Percentiles rank a stretch among this genome's conserved stretches.
These are phyloP conservation scores for Phytophthora palmivora DNA, from an alignment of 352 stramenopile genomes.

Conservation along the genomic window DNA sequence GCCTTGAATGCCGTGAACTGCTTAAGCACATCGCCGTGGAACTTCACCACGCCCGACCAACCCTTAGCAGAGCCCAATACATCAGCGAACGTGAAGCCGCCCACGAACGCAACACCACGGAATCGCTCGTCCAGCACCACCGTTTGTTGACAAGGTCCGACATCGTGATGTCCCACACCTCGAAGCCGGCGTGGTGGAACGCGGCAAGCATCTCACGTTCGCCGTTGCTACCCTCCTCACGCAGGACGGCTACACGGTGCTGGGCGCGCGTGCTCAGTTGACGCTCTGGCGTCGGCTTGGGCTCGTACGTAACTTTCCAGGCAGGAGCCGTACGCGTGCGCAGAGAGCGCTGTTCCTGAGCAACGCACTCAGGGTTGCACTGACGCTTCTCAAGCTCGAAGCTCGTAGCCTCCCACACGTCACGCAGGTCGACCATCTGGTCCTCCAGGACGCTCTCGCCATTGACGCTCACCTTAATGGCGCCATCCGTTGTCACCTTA, in stretches of 20 bases:
- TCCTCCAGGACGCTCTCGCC: slow-evolving; percentile 80
- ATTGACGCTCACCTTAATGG: slow-evolving; percentile 92
- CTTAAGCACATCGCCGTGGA: slow-evolving; percentile 94
- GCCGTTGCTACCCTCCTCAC: slow-evolving; percentile 99
- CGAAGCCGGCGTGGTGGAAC: slow-evolving; percentile 97
- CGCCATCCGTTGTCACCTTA: slow-evolving; percentile 82
- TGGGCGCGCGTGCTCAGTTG: slow-evolving; percentile 83
- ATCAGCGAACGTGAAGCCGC: slow-evolving; percentile 99
- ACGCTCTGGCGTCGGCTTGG: slow-evolving; percentile 81
- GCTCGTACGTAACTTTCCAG: slow-evolving; percentile 92
- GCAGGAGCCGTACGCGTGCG: slow-evolving; percentile 84
- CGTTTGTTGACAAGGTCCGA: slow-evolving; percentile 94
- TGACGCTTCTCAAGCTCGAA: slow-evolving; percentile 98
- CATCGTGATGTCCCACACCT: slow-evolving; percentile 98
- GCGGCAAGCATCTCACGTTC: slow-evolving; percentile 99
- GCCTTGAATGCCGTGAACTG: slow-evolving; percentile 98
- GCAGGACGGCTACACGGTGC: slow-evolving; percentile 96
- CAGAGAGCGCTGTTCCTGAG: slow-evolving; percentile 93
- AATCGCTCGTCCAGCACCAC: slow-evolving; percentile 94
- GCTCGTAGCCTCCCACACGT: slow-evolving; percentile 99
- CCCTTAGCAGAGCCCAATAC: slow-evolving; percentile 99
- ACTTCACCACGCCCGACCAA: slow-evolving; percentile 98
- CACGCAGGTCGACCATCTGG: slow-evolving; percentile 88
- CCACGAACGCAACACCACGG: slow-evolving; percentile 98
- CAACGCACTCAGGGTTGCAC: slow-evolving; percentile 96